A percentile compares a stretch with the other conserved stretches of the same genome.
Evolutionary conservation across 106 monocot species (phyloP).

Genomic region (Phalaenopsis equestris): DNA sequence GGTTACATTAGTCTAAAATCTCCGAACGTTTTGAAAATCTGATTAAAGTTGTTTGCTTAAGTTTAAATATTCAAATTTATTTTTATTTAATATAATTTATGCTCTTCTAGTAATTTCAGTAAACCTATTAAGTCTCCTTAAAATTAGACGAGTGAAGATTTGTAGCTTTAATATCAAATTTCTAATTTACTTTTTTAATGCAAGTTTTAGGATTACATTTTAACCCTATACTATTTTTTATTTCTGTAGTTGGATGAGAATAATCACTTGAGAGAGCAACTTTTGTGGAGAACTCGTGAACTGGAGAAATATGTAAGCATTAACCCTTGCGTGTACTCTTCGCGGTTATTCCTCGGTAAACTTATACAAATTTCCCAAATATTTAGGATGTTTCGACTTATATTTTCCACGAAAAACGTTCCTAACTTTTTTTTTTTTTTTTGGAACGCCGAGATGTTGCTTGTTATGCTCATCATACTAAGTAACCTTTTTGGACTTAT

Average conservation of each 20-base stretch:
- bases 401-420: background rate
- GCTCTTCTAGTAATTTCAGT: background rate
- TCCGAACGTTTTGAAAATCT: background rate
- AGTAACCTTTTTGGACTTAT: background rate
- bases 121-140: background rate
- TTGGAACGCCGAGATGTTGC: background rate
- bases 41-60: background rate
- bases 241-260: slow-evolving; percentile 67
- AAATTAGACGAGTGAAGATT: background rate
- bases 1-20: background rate
- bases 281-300: slow-evolving; percentile 44
- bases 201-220: background rate
- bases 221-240: background rate
- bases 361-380: background rate
- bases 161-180: background rate
- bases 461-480: background rate
- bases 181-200: background rate
- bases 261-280: slow-evolving; percentile 58
- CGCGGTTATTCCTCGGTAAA: background rate
- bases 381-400: background rate
- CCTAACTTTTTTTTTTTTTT: background rate
- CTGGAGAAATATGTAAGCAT: slow-evolving; percentile 59
- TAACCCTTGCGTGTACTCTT: background rate
- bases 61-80: background rate
- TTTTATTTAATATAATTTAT: background rate